These are phyloP conservation scores for Heliocybe sulcata DNA, from an alignment of 1,284 basidiomycete genomes.

Conservation along the genomic window DNA sequence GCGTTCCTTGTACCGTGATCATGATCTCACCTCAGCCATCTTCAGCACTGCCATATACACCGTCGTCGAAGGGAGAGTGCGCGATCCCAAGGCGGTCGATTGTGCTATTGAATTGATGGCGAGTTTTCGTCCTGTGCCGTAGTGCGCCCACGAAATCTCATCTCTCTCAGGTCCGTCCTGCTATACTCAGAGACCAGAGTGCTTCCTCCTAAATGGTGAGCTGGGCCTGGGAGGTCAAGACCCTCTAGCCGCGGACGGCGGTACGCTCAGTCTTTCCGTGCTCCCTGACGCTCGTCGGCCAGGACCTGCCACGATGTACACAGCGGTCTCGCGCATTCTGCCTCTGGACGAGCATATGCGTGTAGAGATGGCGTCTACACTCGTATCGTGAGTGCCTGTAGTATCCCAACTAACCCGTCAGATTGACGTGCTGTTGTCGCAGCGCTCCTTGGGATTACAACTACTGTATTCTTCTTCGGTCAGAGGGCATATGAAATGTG, in stretches of 20 bases:
- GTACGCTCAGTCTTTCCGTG: not conserved
- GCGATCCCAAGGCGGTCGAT: not conserved
- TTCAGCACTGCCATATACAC: conserved; percentile 1
- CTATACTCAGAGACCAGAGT: conserved; percentile 3
- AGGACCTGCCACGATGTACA: conserved; percentile 14
- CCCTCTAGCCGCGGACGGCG: conserved; percentile 5
- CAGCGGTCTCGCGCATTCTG: conserved; percentile 8
- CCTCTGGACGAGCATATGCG: conserved; percentile 9
- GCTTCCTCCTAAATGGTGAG: conserved; percentile 7
- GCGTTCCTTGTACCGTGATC: not conserved
- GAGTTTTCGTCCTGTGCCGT: not conserved
- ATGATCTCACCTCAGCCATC: not conserved
- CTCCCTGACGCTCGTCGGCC: no score
- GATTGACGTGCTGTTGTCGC: no score
- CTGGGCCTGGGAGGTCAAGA: not conserved
- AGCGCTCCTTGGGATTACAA: no score
- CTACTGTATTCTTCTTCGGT: no score
- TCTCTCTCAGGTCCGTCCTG: not conserved
- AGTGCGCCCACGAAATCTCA: not conserved
- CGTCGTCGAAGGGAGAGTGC: not conserved
- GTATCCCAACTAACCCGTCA: no score
- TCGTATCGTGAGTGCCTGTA: conserved; percentile 8
- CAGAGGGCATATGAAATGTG: no score
- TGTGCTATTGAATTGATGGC: conserved; percentile 2
- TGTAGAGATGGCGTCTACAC: conserved; percentile 5